These are phyloP conservation scores for Paramecium primaurelia DNA, from an alignment of 73 alveolate species.

Conservation along the genomic window DNA sequence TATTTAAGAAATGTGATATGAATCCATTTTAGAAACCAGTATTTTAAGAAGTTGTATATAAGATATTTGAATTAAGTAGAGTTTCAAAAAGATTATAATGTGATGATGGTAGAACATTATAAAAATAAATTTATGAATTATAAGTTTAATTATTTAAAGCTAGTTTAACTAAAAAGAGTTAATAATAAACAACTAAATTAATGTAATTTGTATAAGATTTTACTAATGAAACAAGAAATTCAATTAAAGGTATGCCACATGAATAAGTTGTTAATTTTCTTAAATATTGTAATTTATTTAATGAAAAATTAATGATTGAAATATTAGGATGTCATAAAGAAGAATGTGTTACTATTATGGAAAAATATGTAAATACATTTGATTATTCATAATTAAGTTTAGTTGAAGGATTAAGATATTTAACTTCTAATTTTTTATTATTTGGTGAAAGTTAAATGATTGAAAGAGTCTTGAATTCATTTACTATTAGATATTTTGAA, in stretches of 20 bases:
- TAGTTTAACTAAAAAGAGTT: conserved; percentile 3
- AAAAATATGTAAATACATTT: conserved; percentile 13
- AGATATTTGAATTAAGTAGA: conserved; percentile 16
- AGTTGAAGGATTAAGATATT: conserved; percentile 10
- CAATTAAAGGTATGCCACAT: background rate
- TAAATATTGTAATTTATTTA: conserved; percentile 1
- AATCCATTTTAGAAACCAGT: background rate
- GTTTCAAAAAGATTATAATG: background rate
- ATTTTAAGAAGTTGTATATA: background rate
- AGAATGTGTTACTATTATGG: background rate
- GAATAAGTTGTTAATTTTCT: background rate
- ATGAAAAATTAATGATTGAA: conserved; percentile 23
- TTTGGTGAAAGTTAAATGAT: conserved; percentile 48
- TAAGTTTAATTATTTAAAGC: background rate
- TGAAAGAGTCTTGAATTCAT: conserved; percentile 21
- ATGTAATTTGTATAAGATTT: background rate
- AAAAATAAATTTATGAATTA: conserved; percentile 5
- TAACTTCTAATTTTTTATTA: conserved; percentile 10
- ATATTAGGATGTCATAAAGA: conserved; percentile 45
- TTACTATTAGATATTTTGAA: background rate
- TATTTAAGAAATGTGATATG: background rate
- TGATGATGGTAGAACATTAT: background rate
- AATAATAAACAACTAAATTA: background rate
- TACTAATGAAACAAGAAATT: background rate
- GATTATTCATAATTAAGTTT: background rate